Evolutionary conservation across 805 yeast species (phyloP), one percentile per base, ranked within the genome.

Genomic region (Clavispora asparagi): DNA sequence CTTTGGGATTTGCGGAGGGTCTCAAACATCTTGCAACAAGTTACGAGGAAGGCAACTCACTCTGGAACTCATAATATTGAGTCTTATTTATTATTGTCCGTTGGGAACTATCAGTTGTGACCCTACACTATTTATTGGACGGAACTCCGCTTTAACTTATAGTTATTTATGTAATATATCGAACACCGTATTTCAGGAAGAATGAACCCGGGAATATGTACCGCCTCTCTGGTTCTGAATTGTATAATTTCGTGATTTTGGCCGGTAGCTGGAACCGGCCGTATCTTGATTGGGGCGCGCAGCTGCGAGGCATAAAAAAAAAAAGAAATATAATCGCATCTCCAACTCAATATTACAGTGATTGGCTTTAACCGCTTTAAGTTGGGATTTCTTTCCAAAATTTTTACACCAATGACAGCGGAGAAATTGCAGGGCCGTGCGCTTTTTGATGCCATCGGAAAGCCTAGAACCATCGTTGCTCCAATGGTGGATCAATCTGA

Each of bases 401-500:
- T 40, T 14, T 14, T 29, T 23, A 32, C 16, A 12, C 45, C 39
- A 32, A 58, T 56, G 56, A 48, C 57, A 4, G 49, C 45, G 10
- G 49, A 46, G 32, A 65, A 64, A 44, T 44, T 55, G 17, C 35
- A 45, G 14, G 97, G 97, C 1, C 73, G 95, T 49, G 81, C 77
- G 41, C 75, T 94, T 1, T 92, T 70, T 61, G 76, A 86, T 39
- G 65, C 77, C 12, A 70, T 92, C 13, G 94, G 94, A 0, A 58
- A 67, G 19, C 99, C 99, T 2, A 78, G 73, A 42, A 87, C 85
- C 52, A 83, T 94, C 25, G 94, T 94, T 17, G 99, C 98, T 3
- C 99, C 99, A 1, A 92, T 94, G 97, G 99, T 94, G 16, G 99
- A 94, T 64, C 97, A 90, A 55, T 83, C 92, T 4, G 99, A 94